Percentiles rank a stretch among this genome's conserved stretches.
Evolutionary conservation across 305 asterid species (phyloP).

Genomic region (Solanum aculeatissimum): DNA sequence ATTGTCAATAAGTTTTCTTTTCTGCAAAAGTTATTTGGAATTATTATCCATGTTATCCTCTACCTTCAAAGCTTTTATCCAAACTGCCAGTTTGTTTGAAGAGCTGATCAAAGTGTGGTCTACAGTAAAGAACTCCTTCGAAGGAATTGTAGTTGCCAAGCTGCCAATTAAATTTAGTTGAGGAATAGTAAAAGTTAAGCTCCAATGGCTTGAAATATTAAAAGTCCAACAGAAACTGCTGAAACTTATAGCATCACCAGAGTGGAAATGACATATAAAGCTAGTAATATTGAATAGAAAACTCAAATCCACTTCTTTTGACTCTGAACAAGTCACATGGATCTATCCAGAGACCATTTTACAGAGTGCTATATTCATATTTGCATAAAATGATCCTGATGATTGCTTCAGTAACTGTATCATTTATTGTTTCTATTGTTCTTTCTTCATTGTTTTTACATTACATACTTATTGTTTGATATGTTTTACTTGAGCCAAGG

Average conservation of each 20-base stretch:
- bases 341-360: not conserved
- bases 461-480: not conserved
- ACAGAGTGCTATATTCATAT: not conserved
- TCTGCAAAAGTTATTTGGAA: not conserved
- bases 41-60: not conserved
- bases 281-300: not conserved
- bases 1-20: not conserved
- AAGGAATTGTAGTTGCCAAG: constrained; percentile 91
- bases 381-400: not conserved
- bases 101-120: constrained; percentile 99
- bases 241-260: not conserved
- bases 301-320: not conserved
- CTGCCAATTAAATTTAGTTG: constrained; percentile 24
- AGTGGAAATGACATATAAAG: not conserved
- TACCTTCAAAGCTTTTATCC: constrained; percentile 97
- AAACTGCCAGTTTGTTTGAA: constrained; percentile 95
- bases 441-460: not conserved
- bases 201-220: not conserved
- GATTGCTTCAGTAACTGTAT: not conserved
- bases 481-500: not conserved
- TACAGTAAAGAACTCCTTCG: constrained; percentile 96
- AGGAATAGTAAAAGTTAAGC: not conserved
- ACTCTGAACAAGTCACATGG: not conserved
- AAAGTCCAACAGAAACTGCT: not conserved
- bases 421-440: not conserved